Base-by-base conservation (phyloP, 306 rosid genomes). In the barrel medic (Medicago truncatula) region DNA sequence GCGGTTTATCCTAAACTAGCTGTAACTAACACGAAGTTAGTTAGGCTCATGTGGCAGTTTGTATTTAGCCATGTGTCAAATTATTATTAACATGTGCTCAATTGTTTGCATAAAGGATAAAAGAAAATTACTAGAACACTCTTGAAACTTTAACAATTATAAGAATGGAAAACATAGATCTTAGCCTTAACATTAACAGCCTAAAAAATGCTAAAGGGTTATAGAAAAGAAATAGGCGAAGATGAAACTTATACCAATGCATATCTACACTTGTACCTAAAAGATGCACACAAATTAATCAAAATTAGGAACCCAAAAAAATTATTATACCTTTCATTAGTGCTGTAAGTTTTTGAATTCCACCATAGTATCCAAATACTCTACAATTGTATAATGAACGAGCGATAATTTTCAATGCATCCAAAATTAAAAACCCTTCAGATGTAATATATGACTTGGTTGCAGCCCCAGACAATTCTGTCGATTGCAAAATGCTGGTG, bases 321-420 rank as follows among this genome's bases (percentile, higher is more conserved):
- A 31, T 25, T 8, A 74, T 44, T 75, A 75, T 82, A 95, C 99
- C 99, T 92, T 95, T 95, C 99, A 92, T 87, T 80, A 95, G 70
- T 40, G 96, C 99, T 6, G 91, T 92, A 31, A 95, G 90, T 82
- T 92, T 95, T 78, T 88, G 96, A 83, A 95, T 84, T 71, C 99
- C 99, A 73, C 97, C 89, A 79, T 83, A 88, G 86, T 90, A 92
- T 78, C 99, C 96, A 84, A 95, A 92, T 63, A 92, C 87, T 80
- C 90, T 87, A 83, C 99, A 95, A 85, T 92, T 95, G 66, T 95
- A 90, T 86, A 90, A 80, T 23, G 99, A 92, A 69, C 90, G 93
- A 64, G 82, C 78, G 63, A 90, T 81, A 82, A 95, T 88, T 79
- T 77, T 84, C 78, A 92, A 83, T 61, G 96, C 92, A 74, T 92